Evolutionary conservation across 805 yeast genomes (phyloP), one percentile per base, ranked within the genome.

Genomic region (Ogataea minuta): DNA sequence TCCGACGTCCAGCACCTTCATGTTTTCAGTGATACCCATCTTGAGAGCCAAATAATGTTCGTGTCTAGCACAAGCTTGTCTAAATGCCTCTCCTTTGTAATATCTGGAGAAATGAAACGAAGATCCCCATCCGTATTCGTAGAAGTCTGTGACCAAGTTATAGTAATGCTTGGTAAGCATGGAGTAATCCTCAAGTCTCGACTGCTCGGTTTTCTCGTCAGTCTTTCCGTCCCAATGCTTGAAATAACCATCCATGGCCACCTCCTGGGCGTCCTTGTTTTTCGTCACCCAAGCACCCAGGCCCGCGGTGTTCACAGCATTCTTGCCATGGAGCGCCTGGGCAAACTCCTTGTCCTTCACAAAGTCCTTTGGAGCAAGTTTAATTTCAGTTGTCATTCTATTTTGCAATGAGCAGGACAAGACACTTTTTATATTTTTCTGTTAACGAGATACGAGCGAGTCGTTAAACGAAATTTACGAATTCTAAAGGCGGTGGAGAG

Each of bases 61-160:
- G 66, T 91, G 99, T 72, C 95, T 82, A 26, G 98, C 98, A 51
- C 87, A 81, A 29, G 97, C 95, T 67, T 91, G 98, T 57, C 77
- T 70, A 71, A 93, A 93, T 15, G 93, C 79, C 70, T 93, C 99
- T 48, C 97, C 97, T 60, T 72, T 74, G 72, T 87, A 91, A 71
- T 83, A 93, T 57, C 96, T 81, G 28, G 95, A 86, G 66, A 93
- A 93, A 67, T 93, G 99, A 87, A 93, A 93, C 11, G 96, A 87
- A 12, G 96, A 76, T 50, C 99, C 99, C 99, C 99, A 93, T 35
- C 99, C 99, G 66, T 93, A 91, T 70, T 93, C 99, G 74, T 93
- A 93, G 59, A 93, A 93, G 67, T 91, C 99, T 20, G 99, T 93
- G 35, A 87, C 97, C 61, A 91, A 79, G 70, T 93, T 93, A 73